These are phyloP conservation scores for Ceratobasidium theobromae DNA, from an alignment of 1,284 basidiomycete species.

Conservation along the genomic window DNA sequence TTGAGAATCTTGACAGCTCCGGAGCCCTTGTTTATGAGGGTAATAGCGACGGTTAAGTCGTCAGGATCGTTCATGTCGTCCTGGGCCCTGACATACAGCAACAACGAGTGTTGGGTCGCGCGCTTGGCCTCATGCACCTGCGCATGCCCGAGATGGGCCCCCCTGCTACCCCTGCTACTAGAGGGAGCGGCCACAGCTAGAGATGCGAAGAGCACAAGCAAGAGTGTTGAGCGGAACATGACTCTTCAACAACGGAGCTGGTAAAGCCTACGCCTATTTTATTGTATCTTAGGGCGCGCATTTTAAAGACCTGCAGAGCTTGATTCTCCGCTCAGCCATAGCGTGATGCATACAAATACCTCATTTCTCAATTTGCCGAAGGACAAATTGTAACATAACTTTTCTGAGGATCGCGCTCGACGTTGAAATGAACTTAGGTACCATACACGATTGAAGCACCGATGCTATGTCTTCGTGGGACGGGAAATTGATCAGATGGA, in stretches of 20 bases:
- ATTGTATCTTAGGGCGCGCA: no score
- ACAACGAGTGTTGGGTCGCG: not conserved
- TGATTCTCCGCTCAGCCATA: no score
- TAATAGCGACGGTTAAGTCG: constrained; percentile 17
- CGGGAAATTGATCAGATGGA: no score
- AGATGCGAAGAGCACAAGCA: constrained; percentile 26
- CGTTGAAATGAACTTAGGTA: no score
- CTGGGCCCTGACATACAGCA: constrained; percentile 20
- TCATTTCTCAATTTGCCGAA: no score
- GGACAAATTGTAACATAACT: no score
- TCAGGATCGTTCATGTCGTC: constrained; percentile 25
- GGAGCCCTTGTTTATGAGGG: constrained; percentile 6
- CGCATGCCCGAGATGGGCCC: constrained; percentile 3
- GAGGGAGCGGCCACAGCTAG: constrained; percentile 20
- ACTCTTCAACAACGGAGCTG: not conserved
- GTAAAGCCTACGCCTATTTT: no score
- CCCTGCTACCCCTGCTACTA: not conserved
- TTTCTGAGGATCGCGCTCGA: no score
- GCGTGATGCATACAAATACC: no score
- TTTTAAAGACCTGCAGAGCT: not conserved
- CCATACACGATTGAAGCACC: no score
- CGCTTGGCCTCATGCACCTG: not conserved
- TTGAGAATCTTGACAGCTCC: constrained; percentile 25
- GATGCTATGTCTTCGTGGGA: no score
- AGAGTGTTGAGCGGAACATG: constrained; percentile 23